Evolutionary conservation across 1,139 yeast species (phyloP).

Genomic region (Blastobotrys capitulatus): DNA sequence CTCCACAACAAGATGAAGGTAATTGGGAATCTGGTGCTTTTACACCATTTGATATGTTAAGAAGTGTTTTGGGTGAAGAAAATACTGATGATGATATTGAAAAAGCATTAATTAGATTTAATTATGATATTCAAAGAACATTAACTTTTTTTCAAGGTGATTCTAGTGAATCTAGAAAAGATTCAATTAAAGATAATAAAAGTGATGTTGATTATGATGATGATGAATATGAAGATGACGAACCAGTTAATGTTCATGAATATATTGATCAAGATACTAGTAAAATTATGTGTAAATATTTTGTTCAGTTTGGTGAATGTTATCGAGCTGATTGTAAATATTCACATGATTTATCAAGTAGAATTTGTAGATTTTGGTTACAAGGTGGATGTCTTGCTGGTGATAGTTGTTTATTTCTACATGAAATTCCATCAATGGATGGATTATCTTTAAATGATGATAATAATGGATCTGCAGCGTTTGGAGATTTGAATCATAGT

Average conservation of each 20-base stretch:
- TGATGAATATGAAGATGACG: not conserved
- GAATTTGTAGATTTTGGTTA: slow-evolving; percentile 42
- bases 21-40: too few relatives aligned
- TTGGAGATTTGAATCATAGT: not conserved
- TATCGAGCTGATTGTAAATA: slow-evolving; percentile 41
- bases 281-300: slow-evolving; percentile 35
- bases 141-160: not conserved
- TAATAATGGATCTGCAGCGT: not conserved
- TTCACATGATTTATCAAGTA: slow-evolving; percentile 38
- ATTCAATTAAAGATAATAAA: not conserved
- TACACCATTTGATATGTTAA: slow-evolving; percentile 32
- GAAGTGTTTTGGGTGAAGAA: slow-evolving; percentile 29
- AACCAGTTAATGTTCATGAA: not conserved
- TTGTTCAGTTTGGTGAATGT: slow-evolving; percentile 38
- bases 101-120: slow-evolving; percentile 29
- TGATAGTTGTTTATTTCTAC: slow-evolving; percentile 36
- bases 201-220: not conserved
- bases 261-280: not conserved
- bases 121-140: slow-evolving; percentile 30
- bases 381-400: slow-evolving; percentile 40
- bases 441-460: not conserved
- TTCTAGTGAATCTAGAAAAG: too few relatives aligned
- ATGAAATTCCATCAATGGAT: slow-evolving; percentile 29
- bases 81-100: slow-evolving; percentile 30
- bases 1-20: slow-evolving; percentile 10